Evolutionary conservation across 1,284 basidiomycete species (phyloP), one percentile per base, ranked within the genome.

Genomic region (Papiliotrema nemorosa): DNA sequence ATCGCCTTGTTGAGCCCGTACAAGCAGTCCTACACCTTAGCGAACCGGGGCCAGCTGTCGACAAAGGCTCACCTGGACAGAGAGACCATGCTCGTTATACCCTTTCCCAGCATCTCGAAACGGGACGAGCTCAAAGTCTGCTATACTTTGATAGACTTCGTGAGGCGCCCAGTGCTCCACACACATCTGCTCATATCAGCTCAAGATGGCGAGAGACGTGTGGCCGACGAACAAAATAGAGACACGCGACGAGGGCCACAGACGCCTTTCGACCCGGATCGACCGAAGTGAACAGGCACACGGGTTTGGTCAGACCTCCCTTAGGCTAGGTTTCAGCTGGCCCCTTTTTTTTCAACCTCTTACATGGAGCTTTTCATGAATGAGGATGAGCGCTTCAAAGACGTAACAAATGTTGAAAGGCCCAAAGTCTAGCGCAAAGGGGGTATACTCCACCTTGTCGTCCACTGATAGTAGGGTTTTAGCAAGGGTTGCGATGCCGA

Each of bases 1-100:
- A 93, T 87, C 0, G 93, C 96, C 69, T 96, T 94, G 81, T 89
- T 90, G 47, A 96, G 78, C 16, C 96, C 94, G 84, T 92, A 97
- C 9, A 98, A 79, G 67, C 91, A 90, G 66, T 97, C 90, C 70
- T 78, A 64, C 22, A 4, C n/a, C 3, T 24, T 10, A 27, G 18
- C 22, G 20, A 21, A 25, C 21, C 20, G 21, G 14, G 13, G 5
- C 3, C 5, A 20, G 26, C 12, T 22, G 31, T 6, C 7, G 16
- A 1, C n/a, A 13, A 24, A 21, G 22, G 47, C 65, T 50, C 37
- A 73, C 72, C 70, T 92, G 90, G 53, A 96, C 90, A 55, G 81
- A 88, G 52, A 98, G 82, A 64, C 88, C 88, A 76, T 92, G 97
- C 73, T 97, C 93, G 18, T 90, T 88, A 5, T 85, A 82, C 0